Base-by-base conservation (phyloP, 768 basidiomycete genomes). In the Amanita phalloides region DNA sequence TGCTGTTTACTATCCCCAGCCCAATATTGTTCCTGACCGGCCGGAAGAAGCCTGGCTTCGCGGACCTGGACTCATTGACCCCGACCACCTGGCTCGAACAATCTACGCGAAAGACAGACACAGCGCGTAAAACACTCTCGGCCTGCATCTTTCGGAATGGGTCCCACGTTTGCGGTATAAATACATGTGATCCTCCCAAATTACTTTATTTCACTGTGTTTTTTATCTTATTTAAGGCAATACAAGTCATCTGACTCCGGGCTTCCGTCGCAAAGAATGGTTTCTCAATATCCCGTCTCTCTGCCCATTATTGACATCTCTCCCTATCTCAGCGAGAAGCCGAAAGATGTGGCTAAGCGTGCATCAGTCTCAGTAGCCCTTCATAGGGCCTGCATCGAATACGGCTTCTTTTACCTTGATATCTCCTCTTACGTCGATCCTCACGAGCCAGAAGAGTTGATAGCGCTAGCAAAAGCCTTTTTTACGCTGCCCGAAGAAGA, bases 341-440 rank as follows among this genome's bases (percentile, higher is more conserved):
- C 65, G 6, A 53, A 60, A 32, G 62, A 65, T 35, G 45, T 57
- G 3, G 66, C 68, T 28, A 71, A 72, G 21, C 73, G 77, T 41
- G 64, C 68, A 11, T 68, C 73, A 3, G 70, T 73, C 1, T 73
- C 78, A 23, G 72, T 73, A 9, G 78, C 80, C 0, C 66, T 94
- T 14, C 90, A 91, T 59, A 61, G 67, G 0, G 89, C 90, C 6
- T 90, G 89, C 59, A 60, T 86, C 20, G 70, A 86, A 49, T 89
- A 79, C 51, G 92, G 92, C 0, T 95, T 95, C 74, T 93, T 95
- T 70, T 95, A 94, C 65, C 71, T 93, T 43, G 78, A 90, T 54
- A 70, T 91, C 42, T 76, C 79, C 2, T 66, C 73, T 3, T 86
- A 72, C 56, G 65, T 84, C 11, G 69, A 81, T 33, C 67, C 66